Evolutionary conservation across 306 rosid species (phyloP), one percentile per base, ranked within the genome.

Genomic region (Lathyrus aphaca): DNA sequence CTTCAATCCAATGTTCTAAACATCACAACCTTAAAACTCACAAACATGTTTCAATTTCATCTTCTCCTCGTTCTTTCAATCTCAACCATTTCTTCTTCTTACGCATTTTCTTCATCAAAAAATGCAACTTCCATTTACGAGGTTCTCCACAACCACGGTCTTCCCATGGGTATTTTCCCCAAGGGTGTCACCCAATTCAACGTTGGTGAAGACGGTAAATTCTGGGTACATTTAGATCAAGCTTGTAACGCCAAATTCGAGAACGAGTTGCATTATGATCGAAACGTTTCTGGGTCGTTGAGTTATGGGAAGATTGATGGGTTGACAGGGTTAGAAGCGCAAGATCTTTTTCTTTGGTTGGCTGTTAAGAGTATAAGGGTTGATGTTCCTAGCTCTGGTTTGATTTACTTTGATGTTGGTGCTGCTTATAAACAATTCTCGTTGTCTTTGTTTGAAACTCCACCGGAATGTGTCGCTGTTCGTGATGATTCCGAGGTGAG

Each of bases 221-320:
- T 92, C 71, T 57, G 84, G 82, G 92, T 80, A 0, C 78, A 82
- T 69, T 71, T 89, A 53, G 98, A 92, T 67, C 91, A 84, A 74
- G 92, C 95, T 11, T 92, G 98, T 74, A 86, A 89, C 76, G 98
- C 98, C 35, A 84, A 86, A 73, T 92, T 92, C 72, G 95, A 92
- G 76, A 92, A 72, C 77, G 81, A 86, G 32, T 80, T 92, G 69
- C 98, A 89, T 86, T 92, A 89, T 72, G 98, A 92, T 1, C 43
- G 77, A 1, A 89, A 92, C 68, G 91, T 92, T 21, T 81, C 95
- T 0, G 98, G 98, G 6, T 61, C 72, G 35, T 64, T 92, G 30
- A 84, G 83, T 30, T 86, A 71, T 19, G 96, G 88, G 2, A 83
- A 75, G 86, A 87, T 92, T 81, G 85, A 81, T 8, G 64, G 71